Evolutionary conservation across 163 green algal genomes (phyloP), one percentile per base, ranked within the genome.

Genomic region (Scenedesmus sp.): DNA sequence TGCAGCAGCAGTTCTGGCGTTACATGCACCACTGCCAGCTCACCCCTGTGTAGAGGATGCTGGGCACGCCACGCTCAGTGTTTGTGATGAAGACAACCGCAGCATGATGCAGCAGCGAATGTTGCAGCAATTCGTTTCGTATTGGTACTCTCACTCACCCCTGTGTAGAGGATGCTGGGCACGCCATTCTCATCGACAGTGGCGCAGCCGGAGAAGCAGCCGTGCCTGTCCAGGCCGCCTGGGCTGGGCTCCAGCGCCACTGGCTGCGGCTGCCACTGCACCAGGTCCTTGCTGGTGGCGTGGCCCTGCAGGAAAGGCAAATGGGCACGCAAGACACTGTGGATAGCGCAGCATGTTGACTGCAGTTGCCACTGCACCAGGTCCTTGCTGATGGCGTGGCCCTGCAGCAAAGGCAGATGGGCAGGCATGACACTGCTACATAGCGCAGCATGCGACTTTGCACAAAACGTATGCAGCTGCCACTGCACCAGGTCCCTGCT

Each of bases 41-140:
- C 5, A 96, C 95, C 12, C 94, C 96, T 8, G 96, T 98, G 94
- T 98, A 98, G 2, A 98, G 92, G 5, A 98, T 88, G 8, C 91
- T 88, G 0, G 96, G 96, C 0, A 84, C 56, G 8, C 96, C 97
- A n/a, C 95, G 62, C 18, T 86, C 57, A 86, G 34, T 46, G 34
- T 46, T 46, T 46, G 34, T 46, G 34, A 46, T 46, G 34, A 46
- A 46, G 34, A 46, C 34, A 46, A 46, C 34, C 34, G 34, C 34
- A 46, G 34, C 34, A 46, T 46, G 34, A 46, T 46, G 34, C 34
- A 46, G 34, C 34, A 46, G 34, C 34, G 34, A 46, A 46, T 46
- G 34, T 46, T 46, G 34, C 34, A 46, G 34, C 34, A 46, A 46
- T 1, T 46, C 34, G 76, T 20, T 84, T 46, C 34, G 34, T 46